Evolutionary conservation across 768 basidiomycete genomes (phyloP).

Genomic region (Rhizopogon vesiculosus): DNA sequence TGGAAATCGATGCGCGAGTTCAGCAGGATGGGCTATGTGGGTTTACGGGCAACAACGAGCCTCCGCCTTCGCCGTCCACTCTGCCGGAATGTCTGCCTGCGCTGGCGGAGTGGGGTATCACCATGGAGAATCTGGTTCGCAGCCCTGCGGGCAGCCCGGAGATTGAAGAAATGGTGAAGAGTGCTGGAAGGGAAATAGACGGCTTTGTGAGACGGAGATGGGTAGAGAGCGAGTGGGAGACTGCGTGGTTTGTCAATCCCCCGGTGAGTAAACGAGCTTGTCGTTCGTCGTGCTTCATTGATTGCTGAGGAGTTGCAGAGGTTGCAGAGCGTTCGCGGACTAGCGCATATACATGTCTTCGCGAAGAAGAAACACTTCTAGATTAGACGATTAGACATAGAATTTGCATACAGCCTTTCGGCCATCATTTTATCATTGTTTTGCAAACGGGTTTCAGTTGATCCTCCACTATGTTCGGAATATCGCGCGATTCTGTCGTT

Average conservation of each 20-base stretch:
- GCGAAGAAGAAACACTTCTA: constrained; percentile 45
- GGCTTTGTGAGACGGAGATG: constrained; percentile 63
- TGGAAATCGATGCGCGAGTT: constrained; percentile 50
- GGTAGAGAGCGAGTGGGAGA: constrained; percentile 77
- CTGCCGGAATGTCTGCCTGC: constrained; percentile 56
- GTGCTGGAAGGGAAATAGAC: constrained; percentile 55
- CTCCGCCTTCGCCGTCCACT: constrained; percentile 55
- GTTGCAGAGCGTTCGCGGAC: constrained; percentile 74
- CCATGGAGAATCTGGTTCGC: constrained; percentile 52
- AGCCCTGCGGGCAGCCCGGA: constrained; percentile 46
- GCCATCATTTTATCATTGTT: neutral
- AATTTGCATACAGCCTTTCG: neutral
- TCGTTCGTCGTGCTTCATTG: neutral
- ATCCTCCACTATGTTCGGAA: constrained; percentile 68
- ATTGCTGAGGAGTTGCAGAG: constrained; percentile 38
- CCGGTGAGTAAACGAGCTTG: constrained; percentile 46
- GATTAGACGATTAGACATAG: neutral
- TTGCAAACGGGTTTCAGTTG: constrained; percentile 29
- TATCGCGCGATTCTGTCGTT: constrained; percentile 95
- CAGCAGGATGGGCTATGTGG: constrained; percentile 79
- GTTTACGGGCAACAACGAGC: constrained; percentile 59
- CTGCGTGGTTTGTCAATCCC: constrained; percentile 89
- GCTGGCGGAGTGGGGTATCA: constrained; percentile 67
- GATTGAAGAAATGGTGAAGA: constrained; percentile 46
- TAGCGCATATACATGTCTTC: constrained; percentile 88